Conservation (phyloP, 306 rosid genomes). For the Rubus parviflorus region DNA sequence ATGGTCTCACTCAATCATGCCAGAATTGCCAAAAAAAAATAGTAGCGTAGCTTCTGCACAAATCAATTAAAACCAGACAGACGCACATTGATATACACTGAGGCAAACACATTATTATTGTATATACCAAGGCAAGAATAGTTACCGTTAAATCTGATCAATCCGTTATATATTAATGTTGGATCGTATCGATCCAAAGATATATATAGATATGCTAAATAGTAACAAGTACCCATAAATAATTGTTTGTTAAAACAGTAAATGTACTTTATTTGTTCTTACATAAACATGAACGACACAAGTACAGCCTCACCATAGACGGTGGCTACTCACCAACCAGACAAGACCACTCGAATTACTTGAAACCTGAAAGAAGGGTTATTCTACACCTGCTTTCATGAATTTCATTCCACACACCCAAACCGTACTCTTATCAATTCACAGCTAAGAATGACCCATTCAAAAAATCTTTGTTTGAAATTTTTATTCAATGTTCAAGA, state of each 20-base stretch:
- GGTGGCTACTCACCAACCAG: slow-evolving; percentile 5
- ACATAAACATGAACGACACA: background rate
- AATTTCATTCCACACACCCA: background rate
- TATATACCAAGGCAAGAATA: no score
- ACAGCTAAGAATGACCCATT: background rate
- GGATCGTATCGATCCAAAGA: background rate
- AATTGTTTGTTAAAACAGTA: background rate
- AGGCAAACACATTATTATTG: background rate
- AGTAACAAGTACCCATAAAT: background rate
- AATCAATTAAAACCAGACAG: background rate
- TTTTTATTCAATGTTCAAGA: no score
- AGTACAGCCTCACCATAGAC: background rate
- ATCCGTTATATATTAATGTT: background rate
- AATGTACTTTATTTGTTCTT: background rate
- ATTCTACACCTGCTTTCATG: background rate
- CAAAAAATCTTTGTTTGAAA: background rate
- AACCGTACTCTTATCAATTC: no score
- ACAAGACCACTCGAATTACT: background rate
- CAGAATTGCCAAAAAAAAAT: no score
- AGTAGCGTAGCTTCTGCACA: background rate
- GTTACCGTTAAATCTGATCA: background rate
- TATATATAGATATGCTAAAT: background rate
- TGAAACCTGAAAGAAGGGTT: background rate
- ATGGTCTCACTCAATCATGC: background rate
- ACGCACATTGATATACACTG: background rate